A percentile compares a stretch with the other conserved stretches of the same genome.
These are phyloP conservation scores for Backusella morwellensis DNA, from an alignment of 192 early-diverging fungal species.

Conservation along the genomic window DNA sequence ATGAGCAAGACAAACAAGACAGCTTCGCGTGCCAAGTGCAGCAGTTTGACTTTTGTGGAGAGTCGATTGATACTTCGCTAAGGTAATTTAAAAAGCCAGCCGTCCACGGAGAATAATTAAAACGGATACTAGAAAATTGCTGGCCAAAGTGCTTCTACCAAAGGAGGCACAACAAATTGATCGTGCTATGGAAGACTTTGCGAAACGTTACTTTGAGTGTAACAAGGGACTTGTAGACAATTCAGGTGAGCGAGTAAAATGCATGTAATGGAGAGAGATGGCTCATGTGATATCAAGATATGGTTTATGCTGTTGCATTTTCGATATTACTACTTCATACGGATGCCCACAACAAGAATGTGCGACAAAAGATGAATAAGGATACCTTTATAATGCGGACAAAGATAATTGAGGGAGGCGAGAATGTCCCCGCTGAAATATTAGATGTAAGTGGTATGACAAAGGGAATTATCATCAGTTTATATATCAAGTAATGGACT, in stretches of 20 bases:
- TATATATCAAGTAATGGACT: no score
- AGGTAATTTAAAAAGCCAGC: conserved; percentile 21
- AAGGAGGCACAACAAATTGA: conserved; percentile 87
- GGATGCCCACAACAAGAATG: conserved; percentile 82
- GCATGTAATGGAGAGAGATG: neutral
- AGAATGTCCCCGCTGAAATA: conserved; percentile 64
- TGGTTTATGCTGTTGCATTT: conserved; percentile 75
- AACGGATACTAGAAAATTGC: conserved; percentile 54
- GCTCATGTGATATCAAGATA: conserved; percentile 41
- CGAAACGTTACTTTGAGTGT: conserved; percentile 64
- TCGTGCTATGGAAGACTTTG: conserved; percentile 73
- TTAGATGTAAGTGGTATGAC: conserved; percentile 54
- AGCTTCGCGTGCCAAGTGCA: conserved; percentile 23
- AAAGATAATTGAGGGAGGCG: conserved; percentile 64
- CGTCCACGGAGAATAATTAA: neutral
- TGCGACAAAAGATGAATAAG: conserved; percentile 81
- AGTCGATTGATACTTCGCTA: conserved; percentile 35
- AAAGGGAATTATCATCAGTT: conserved; percentile 29
- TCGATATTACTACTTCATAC: conserved; percentile 83
- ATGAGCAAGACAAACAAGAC: neutral
- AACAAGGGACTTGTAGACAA: conserved; percentile 61
- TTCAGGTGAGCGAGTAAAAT: conserved; percentile 36
- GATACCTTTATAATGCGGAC: conserved; percentile 72
- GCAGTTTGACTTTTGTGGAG: conserved; percentile 32
- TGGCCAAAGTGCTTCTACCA: conserved; percentile 71